Percentiles rank a stretch among this genome's conserved stretches.
Evolutionary conservation across 495 filamentous ascomycete genomes (phyloP).

Genomic region (Penicillium dipodomyicola): DNA sequence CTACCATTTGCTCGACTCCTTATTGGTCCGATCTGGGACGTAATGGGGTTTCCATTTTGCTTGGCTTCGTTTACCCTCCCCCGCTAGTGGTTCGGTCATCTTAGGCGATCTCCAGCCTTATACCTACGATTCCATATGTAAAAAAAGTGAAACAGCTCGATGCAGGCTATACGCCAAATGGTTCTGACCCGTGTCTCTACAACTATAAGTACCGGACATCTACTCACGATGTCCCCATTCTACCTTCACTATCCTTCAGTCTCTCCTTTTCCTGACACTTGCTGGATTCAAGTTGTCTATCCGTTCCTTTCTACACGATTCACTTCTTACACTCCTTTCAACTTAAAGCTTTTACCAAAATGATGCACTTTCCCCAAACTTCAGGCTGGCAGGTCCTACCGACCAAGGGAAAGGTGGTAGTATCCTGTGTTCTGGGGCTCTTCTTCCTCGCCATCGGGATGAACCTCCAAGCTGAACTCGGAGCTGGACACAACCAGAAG

Average conservation of each 20-base stretch:
- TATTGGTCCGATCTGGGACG: not conserved
- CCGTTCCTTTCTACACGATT: conserved; percentile 6
- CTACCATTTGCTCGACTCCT: not conserved
- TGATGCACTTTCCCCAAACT: not conserved
- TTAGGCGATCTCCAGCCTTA: not conserved
- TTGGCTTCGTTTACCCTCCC: conserved; percentile 9
- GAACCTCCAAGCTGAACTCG: conserved; percentile 3
- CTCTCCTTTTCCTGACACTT: conserved; percentile 10
- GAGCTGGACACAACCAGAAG: conserved; percentile 2
- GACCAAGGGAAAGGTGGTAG: not conserved
- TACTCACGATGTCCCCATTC: not conserved
- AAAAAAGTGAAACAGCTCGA: not conserved
- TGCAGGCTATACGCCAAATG: not conserved
- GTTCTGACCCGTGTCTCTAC: not conserved
- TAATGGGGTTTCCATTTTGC: conserved; percentile 1
- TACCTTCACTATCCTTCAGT: conserved; percentile 5
- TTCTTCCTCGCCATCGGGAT: conserved; percentile 9
- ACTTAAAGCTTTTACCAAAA: conserved; percentile 2
- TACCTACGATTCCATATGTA: not conserved
- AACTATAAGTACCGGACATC: conserved; percentile 1
- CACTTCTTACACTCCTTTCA: conserved; percentile 5
- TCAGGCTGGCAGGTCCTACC: conserved; percentile 4
- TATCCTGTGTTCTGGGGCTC: conserved; percentile 4
- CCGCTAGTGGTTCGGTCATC: conserved; percentile 1
- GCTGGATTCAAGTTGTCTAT: conserved; percentile 15